These are phyloP conservation scores for Populus deltoides DNA, from an alignment of 345 rosid genomes.

Conservation along the genomic window DNA sequence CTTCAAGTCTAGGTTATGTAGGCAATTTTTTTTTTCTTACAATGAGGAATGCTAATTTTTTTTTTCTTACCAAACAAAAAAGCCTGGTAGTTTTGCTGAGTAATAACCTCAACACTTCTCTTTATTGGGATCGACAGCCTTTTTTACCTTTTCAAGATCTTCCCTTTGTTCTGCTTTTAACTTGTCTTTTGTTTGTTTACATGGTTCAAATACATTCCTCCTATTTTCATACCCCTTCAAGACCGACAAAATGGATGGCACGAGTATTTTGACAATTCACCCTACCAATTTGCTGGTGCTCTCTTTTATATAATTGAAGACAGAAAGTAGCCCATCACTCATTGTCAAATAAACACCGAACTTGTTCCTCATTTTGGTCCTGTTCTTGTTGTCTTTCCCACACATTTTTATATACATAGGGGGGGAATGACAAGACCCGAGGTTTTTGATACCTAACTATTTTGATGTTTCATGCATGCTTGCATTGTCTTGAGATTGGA, in stretches of 20 bases:
- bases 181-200: not conserved
- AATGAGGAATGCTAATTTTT: not conserved
- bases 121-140: not conserved
- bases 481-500: not conserved
- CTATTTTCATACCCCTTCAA: conserved; percentile 24
- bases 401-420: no score
- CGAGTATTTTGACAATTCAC: not conserved
- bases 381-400: not conserved
- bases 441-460: not conserved
- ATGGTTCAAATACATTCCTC: conserved; percentile 15
- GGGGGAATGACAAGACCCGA: not conserved
- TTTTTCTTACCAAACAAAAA: not conserved
- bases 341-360: conserved; percentile 3
- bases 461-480: not conserved
- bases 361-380: conserved; percentile 9
- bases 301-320: not conserved
- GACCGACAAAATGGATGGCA: conserved; percentile 19
- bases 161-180: not conserved
- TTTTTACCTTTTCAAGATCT: not conserved
- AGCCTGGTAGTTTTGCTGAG: not conserved
- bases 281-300: not conserved
- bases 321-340: conserved; percentile 15
- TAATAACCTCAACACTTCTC: not conserved
- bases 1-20: no score
- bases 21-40: not conserved